phyloP scores from a whole-genome alignment of 768 basidiomycete genomes.

The Dictyophora rubrovolvata region DNA sequence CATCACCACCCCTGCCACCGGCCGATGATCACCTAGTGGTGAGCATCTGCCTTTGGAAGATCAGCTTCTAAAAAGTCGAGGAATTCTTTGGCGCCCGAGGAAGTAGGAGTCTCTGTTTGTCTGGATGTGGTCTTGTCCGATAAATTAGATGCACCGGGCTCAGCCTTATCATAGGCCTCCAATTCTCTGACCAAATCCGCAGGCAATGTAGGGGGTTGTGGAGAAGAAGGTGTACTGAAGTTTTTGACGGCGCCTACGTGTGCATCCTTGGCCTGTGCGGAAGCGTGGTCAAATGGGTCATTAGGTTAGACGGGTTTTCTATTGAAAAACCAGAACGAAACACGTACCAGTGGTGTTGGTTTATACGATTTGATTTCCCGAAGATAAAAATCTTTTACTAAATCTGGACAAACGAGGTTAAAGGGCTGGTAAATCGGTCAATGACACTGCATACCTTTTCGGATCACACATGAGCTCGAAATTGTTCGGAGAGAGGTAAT shows the following conservation, averaged over 20 bases:
- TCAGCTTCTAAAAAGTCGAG: conserved; percentile 76
- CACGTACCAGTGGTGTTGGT: conserved; percentile 58
- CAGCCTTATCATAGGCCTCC: conserved; percentile 70
- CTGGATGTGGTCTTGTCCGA: conserved; percentile 21
- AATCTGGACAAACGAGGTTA: conserved; percentile 51
- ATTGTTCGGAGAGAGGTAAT: conserved; percentile 34
- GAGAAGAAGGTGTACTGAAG: conserved; percentile 65
- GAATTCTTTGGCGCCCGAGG: conserved; percentile 64
- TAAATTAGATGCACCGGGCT: conserved; percentile 44
- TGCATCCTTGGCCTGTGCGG: conserved; percentile 71
- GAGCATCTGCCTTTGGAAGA: conserved; percentile 53
- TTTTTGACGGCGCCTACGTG: conserved; percentile 81
- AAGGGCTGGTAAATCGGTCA: background rate
- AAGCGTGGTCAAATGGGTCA: background rate
- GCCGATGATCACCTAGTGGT: conserved; percentile 26
- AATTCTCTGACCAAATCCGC: conserved; percentile 83
- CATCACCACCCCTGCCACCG: background rate
- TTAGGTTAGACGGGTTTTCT: conserved; percentile 2
- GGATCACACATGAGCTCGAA: conserved; percentile 46
- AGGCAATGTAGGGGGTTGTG: conserved; percentile 67
- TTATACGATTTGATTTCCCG: conserved; percentile 87
- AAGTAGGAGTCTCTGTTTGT: conserved; percentile 9
- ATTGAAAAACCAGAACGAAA: background rate
- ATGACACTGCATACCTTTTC: conserved; percentile 45
- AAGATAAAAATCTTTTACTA: conserved; percentile 88